Evolutionary conservation across 75 land plant species (phyloP).

Genomic region (Isoetes taiwanensis): DNA sequence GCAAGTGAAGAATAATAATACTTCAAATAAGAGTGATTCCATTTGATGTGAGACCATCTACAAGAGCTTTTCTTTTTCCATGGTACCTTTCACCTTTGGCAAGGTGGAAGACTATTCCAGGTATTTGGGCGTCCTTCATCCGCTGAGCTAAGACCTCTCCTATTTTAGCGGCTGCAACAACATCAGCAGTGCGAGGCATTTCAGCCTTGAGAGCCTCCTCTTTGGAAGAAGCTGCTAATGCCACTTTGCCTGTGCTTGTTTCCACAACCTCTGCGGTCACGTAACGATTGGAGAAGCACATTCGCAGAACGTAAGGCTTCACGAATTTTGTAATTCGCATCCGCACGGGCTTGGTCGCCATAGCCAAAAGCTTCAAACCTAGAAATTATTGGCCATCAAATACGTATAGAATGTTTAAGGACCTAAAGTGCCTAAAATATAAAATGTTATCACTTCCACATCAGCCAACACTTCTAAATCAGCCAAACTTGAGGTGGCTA

Average conservation of each 20-base stretch:
- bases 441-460: no score
- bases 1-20: no score
- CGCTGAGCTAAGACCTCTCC: slow-evolving; percentile 3
- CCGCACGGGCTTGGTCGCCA: no score
- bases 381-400: no score
- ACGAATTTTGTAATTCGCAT: no score
- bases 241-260: neutral
- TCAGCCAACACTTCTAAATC: no score
- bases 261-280: slow-evolving; percentile 1
- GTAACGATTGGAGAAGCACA: neutral
- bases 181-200: neutral
- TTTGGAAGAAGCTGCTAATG: neutral
- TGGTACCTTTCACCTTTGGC: slow-evolving; percentile 1
- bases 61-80: neutral
- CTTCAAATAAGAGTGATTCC: slow-evolving; percentile 1
- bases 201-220: neutral
- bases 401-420: no score
- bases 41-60: neutral
- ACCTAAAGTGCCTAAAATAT: no score
- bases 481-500: no score
- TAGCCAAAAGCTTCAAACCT: no score
- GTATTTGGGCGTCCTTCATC: neutral
- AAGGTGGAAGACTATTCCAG: neutral
- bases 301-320: no score
- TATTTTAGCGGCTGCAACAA: neutral